Evolutionary conservation across 2,329 filamentous ascomycete species (phyloP).

Genomic region (Cyclaneusma minus): DNA sequence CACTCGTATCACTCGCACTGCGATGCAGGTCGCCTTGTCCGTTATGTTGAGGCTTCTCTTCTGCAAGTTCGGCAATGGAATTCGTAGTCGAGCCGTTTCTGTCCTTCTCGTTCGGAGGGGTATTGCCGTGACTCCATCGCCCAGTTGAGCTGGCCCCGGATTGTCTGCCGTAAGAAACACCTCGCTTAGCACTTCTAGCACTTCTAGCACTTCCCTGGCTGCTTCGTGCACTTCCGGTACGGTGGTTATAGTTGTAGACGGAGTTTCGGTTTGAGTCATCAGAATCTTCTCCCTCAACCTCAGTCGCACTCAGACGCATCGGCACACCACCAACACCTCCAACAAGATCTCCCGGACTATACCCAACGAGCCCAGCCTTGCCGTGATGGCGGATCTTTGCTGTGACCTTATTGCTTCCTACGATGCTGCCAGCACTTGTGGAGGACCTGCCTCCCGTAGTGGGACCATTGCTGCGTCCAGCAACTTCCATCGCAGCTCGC

Average conservation of each 20-base stretch:
- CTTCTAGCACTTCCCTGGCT: constrained; percentile 27
- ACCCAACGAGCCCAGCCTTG: constrained; percentile 61
- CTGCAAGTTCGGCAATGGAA: constrained; percentile 9
- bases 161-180: constrained; percentile 22
- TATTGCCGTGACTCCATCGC: constrained; percentile 26
- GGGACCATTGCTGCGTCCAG: constrained; percentile 43
- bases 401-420: constrained; percentile 38
- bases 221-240: constrained; percentile 60
- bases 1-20: constrained; percentile 11
- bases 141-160: constrained; percentile 17
- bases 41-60: neutral
- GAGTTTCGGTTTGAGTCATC: constrained; percentile 44
- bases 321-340: constrained; percentile 65
- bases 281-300: constrained; percentile 79
- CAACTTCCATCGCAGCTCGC: constrained; percentile 71
- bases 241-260: constrained; percentile 43
- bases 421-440: constrained; percentile 17
- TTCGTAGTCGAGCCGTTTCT: constrained; percentile 11
- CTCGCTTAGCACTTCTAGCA: constrained; percentile 22
- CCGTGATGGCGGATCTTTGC: constrained; percentile 83
- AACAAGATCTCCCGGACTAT: constrained; percentile 58
- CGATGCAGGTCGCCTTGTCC: too few species aligned
- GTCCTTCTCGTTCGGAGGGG: constrained; percentile 23
- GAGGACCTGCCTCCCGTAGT: constrained; percentile 20
- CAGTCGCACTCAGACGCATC: constrained; percentile 82